phyloP scores from a whole-genome alignment of 306 rosid genomes.

The Psophocarpus tetragonolobus region DNA sequence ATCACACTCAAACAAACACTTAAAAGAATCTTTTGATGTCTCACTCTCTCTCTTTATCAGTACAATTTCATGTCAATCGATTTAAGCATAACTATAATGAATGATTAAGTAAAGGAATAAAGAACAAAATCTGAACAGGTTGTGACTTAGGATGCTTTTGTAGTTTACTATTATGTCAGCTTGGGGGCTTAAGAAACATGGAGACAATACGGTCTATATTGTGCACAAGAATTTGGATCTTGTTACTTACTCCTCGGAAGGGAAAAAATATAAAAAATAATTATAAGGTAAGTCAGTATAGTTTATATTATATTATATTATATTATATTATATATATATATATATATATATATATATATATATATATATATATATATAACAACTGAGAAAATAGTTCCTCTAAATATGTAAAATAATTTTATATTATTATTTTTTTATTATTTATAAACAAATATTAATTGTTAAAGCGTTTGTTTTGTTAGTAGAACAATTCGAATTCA shows the following conservation, averaged over 20 bases:
- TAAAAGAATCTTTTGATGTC: slow-evolving; percentile 14
- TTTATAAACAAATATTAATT: too few relatives aligned
- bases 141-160: neutral
- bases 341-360: too few relatives aligned
- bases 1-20: slow-evolving; percentile 84
- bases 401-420: too few relatives aligned
- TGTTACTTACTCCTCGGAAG: neutral
- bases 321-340: too few relatives aligned
- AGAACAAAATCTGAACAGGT: slow-evolving; percentile 1
- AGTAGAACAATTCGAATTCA: too few relatives aligned
- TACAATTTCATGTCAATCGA: slow-evolving; percentile 34
- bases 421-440: too few relatives aligned
- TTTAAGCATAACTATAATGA: neutral
- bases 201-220: neutral
- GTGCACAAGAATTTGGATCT: neutral
- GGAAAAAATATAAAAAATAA: too few relatives aligned
- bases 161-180: neutral
- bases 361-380: too few relatives aligned
- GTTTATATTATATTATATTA: too few relatives aligned
- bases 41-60: neutral
- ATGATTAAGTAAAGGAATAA: neutral
- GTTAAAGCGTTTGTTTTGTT: too few relatives aligned
- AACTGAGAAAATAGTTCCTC: too few relatives aligned
- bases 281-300: neutral
- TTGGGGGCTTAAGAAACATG: neutral